Base-by-base conservation (phyloP, 352 stramenopile genomes). In the Pythium folliculosum region DNA sequence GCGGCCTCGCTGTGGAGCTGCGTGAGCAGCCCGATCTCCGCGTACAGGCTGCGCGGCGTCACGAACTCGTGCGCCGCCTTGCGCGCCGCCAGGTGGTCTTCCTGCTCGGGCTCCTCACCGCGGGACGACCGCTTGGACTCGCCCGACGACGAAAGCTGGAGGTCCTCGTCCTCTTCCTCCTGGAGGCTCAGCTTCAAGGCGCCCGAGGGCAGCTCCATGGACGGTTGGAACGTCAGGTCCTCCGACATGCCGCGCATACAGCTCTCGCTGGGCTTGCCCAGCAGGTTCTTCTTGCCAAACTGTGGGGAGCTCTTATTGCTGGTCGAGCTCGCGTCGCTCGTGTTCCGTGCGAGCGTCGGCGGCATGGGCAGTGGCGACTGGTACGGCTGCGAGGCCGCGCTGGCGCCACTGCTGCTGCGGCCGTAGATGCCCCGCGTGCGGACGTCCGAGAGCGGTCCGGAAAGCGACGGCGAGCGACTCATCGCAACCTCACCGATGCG, bases 1-100 rank as follows among this genome's bases (percentile, higher is more conserved):
- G 65, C 65, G 21, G 60, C 60, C 25, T 71, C 65, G 52, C 53
- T 66, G 23, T 63, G 40, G 12, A 71, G 57, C 50, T 66, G 43
- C 7, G 51, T 67, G 27, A 71, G 47, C 16, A 63, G n/a, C 40
- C 65, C 57, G 12, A 71, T 62, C 57, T 71, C 65, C 0, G 58
- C 51, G 45, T 71, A 71, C 40, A 71, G 38, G 40, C 53, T 71
- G 17, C 51, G 65, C 16, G 51, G 37, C 3, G 65, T 53, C 14
- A 71, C 65, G 21, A 45, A 53, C 5, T 68, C 61, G 32, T 38
- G 43, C 7, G 35, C 51, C 13, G 17, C 40, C 7, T 60, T 16
- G 6, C 52, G 51, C 44, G 55, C 17, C 40, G 38, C 3, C 23
- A 32, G 22, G 21, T 37, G 12, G 22, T 17, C 21, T 32, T 61